phyloP scores from a whole-genome alignment of 176 grass and related monocot species.

The Aegilops tauschii region DNA sequence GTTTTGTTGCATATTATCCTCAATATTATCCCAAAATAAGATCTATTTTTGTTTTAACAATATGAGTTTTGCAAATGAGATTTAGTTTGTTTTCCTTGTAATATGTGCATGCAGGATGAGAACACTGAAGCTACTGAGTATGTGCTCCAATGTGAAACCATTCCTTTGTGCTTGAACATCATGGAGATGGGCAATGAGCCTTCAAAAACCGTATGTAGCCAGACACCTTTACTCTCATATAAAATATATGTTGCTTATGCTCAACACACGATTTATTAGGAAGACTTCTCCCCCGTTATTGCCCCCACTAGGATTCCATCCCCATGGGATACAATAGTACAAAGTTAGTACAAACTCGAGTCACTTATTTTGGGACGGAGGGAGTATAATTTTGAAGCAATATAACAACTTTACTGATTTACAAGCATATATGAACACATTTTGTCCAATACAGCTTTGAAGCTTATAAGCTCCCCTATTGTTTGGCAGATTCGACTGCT shows the following conservation, averaged over 20 bases:
- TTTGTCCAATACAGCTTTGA: background rate
- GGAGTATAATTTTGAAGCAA: background rate
- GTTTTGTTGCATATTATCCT: conserved; percentile 2
- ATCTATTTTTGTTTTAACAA: conserved; percentile 5
- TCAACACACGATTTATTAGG: background rate
- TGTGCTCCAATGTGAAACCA: conserved; percentile 63
- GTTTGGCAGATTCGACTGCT: background rate
- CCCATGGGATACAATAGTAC: background rate
- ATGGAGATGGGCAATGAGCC: conserved; percentile 82
- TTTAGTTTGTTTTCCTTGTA: conserved; percentile 12
- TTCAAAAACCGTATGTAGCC: conserved; percentile 68
- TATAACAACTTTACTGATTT: background rate
- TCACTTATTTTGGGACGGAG: too few species aligned
- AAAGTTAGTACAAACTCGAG: too few species aligned
- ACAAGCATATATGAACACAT: background rate
- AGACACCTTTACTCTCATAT: background rate
- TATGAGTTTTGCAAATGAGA: conserved; percentile 11
- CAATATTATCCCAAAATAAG: too few species aligned
- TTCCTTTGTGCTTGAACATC: conserved; percentile 63
- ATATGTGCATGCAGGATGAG: conserved; percentile 51
- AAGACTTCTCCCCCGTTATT: background rate
- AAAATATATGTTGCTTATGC: conserved; percentile 21
- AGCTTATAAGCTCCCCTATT: too few species aligned
- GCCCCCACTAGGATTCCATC: background rate
- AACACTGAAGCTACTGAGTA: conserved; percentile 57